Evolutionary conservation across 768 basidiomycete genomes (phyloP).

Genomic region (Boletus bicolor): DNA sequence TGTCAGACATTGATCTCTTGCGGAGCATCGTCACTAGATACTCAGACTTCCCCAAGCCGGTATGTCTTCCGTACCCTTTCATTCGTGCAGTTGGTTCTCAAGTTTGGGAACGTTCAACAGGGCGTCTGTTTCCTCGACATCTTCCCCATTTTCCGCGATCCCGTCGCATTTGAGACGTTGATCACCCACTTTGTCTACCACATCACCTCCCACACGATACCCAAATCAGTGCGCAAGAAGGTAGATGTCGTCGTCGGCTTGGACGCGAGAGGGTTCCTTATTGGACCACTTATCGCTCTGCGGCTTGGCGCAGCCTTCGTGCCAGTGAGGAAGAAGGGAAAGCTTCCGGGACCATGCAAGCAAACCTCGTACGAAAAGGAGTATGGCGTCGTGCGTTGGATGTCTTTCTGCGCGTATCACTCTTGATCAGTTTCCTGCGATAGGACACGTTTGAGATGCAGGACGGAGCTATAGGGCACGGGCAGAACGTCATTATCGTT

Average conservation of each 20-base stretch:
- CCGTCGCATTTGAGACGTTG: constrained; percentile 83
- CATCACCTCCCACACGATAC: constrained; percentile 74
- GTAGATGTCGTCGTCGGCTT: constrained; percentile 93
- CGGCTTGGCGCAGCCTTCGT: constrained; percentile 93
- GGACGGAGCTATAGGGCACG: constrained; percentile 73
- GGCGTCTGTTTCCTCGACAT: constrained; percentile 93
- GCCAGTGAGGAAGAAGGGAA: constrained; percentile 90
- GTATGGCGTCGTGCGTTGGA: constrained; percentile 70
- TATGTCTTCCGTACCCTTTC: constrained; percentile 29
- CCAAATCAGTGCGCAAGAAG: constrained; percentile 55
- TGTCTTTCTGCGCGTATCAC: neutral
- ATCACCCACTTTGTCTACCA: constrained; percentile 88
- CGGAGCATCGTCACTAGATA: constrained; percentile 57
- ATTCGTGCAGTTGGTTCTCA: neutral
- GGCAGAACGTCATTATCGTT: constrained; percentile 81
- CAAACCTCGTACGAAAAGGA: constrained; percentile 85
- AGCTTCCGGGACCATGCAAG: constrained; percentile 86
- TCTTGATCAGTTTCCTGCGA: neutral
- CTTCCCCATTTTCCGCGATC: constrained; percentile 87
- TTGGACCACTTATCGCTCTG: constrained; percentile 90
- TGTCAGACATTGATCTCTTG: constrained; percentile 77
- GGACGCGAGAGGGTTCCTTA: constrained; percentile 93
- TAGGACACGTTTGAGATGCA: constrained; percentile 98
- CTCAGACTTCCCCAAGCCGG: constrained; percentile 89
- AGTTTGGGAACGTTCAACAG: constrained; percentile 34